Percentiles rank a stretch among this genome's conserved stretches.
phyloP scores from a whole-genome alignment of 768 basidiomycete species.

The Pleurotus pulmonarius region DNA sequence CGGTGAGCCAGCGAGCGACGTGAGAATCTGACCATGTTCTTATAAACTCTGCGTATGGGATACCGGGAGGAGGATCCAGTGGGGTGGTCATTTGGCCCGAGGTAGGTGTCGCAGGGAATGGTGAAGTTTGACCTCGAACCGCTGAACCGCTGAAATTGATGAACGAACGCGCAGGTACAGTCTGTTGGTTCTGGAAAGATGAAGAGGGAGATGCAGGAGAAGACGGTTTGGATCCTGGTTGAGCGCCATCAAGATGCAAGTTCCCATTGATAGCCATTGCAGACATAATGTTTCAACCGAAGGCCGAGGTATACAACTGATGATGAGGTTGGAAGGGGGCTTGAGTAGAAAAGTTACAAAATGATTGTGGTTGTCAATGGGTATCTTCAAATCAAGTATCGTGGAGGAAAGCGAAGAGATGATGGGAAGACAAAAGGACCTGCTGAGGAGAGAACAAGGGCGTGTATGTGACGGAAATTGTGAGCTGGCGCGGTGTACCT shows the following conservation, averaged over 20 bases:
- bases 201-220: constrained; percentile 41
- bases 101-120: constrained; percentile 39
- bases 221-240: constrained; percentile 36
- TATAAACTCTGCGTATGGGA: constrained; percentile 60
- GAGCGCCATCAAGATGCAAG: constrained; percentile 27
- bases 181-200: constrained; percentile 32
- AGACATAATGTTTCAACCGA: constrained; percentile 18
- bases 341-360: no score
- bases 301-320: not conserved
- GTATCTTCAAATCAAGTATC: no score
- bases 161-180: constrained; percentile 34
- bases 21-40: constrained; percentile 70
- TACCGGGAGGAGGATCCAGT: constrained; percentile 56
- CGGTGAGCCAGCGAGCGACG: constrained; percentile 73
- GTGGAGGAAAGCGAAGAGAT: no score
- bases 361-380: no score
- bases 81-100: constrained; percentile 15
- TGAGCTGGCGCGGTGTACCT: no score
- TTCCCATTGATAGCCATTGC: constrained; percentile 27
- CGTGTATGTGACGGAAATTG: no score
- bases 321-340: no score
- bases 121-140: constrained; percentile 37
- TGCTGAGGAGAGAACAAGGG: no score
- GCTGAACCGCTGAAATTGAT: constrained; percentile 31
- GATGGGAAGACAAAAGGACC: no score